Conservation (phyloP, 306 rosid genomes). For the Castanopsis chinensis region DNA sequence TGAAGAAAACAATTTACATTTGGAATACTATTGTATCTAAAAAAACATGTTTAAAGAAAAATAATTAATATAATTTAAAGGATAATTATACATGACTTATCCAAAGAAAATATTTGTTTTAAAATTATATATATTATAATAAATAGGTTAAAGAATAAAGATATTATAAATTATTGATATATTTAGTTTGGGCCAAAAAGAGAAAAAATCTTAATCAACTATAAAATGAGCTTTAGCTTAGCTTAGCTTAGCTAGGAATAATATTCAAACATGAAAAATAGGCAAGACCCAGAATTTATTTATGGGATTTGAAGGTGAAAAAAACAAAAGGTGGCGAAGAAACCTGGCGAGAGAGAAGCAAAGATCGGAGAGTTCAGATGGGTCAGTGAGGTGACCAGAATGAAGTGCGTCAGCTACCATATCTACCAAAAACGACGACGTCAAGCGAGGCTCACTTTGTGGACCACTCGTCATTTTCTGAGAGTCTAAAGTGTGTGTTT, state of each 20-base stretch:
- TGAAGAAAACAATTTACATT: no score
- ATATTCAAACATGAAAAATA: neutral
- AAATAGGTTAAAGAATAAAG: no score
- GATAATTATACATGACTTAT: no score
- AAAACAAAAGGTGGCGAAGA: neutral
- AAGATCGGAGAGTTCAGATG: neutral
- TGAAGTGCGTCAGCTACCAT: neutral
- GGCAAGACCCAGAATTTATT: neutral
- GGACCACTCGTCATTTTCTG: neutral
- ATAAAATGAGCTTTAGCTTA: neutral
- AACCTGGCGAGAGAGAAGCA: constrained; percentile 1
- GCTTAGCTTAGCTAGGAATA: neutral
- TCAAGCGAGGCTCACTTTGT: neutral
- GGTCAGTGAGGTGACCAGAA: neutral
- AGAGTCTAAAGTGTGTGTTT: neutral
- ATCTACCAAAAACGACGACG: neutral
- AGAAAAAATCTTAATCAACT: neutral
- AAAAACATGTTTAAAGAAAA: no score
- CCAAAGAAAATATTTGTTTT: no score
- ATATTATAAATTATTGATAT: no score
- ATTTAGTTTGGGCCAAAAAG: neutral
- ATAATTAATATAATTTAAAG: no score
- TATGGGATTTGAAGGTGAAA: neutral
- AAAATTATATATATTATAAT: no score
- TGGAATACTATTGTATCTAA: no score